These are phyloP conservation scores for Zasmidium cellare DNA, from an alignment of 2,329 filamentous ascomycete genomes.

Conservation along the genomic window DNA sequence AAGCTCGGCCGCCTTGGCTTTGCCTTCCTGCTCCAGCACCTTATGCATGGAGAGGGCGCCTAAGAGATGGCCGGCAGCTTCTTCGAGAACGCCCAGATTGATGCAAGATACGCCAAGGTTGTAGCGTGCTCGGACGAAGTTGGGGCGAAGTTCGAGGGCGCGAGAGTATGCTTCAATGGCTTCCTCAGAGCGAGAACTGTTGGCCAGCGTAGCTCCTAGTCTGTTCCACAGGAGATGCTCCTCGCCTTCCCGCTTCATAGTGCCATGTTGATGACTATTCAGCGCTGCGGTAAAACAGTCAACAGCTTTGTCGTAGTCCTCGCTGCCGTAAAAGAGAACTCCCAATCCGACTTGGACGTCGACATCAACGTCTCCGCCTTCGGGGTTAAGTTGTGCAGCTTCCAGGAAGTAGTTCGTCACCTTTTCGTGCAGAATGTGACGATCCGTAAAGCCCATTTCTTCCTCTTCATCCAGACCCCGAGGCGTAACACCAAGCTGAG, in stretches of 20 bases:
- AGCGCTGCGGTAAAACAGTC: constrained; percentile 96
- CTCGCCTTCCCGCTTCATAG: constrained; percentile 80
- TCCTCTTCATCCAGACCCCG: constrained; percentile 61
- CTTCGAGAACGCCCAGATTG: constrained; percentile 92
- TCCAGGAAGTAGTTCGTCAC: constrained; percentile 89
- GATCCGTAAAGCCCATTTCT: constrained; percentile 92
- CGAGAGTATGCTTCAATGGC: constrained; percentile 96
- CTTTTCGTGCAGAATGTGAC: constrained; percentile 82
- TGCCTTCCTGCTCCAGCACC: constrained; percentile 80
- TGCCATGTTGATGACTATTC: constrained; percentile 78
- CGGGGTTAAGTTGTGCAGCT: constrained; percentile 87
- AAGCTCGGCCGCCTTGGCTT: constrained; percentile 80
- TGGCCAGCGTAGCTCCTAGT: constrained; percentile 91
- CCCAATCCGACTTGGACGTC: constrained; percentile 97
- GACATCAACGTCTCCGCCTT: constrained; percentile 94
- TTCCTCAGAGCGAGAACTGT: constrained; percentile 89
- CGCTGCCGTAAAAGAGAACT: constrained; percentile 94
- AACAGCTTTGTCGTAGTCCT: constrained; percentile 97
- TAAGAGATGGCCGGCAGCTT: constrained; percentile 89
- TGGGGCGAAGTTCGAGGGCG: constrained; percentile 83
- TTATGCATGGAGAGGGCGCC: constrained; percentile 95
- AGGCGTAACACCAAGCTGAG: constrained; percentile 71
- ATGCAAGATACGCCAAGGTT: constrained; percentile 96
- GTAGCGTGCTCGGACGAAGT: constrained; percentile 95
- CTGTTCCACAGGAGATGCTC: constrained; percentile 96